A percentile compares a stretch with the other conserved stretches of the same genome.
phyloP scores from a whole-genome alignment of 768 basidiomycete genomes.

The Rhodosporidiobolus sp. region DNA sequence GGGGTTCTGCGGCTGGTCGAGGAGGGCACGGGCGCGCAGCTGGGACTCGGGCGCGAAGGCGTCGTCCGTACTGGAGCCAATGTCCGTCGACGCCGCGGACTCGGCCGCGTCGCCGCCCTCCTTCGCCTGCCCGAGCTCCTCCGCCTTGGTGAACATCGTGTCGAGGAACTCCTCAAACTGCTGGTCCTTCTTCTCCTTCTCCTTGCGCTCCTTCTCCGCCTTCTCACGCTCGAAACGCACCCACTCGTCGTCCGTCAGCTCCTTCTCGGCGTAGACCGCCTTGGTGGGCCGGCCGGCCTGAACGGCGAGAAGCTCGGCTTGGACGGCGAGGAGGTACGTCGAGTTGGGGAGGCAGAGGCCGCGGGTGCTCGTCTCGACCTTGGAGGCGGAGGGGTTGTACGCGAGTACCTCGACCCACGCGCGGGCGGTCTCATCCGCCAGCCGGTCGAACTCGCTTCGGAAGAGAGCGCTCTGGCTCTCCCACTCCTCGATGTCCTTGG shows the following conservation, averaged over 20 bases:
- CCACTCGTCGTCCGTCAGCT: background rate
- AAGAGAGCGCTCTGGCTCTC: background rate
- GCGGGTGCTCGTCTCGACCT: too few relatives aligned
- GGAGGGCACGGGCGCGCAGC: background rate
- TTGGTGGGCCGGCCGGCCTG: background rate
- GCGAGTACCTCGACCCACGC: background rate
- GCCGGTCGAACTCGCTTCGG: background rate
- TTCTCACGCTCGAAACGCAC: background rate
- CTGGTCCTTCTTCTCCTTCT: background rate
- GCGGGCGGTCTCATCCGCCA: background rate
- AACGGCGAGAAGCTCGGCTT: background rate
- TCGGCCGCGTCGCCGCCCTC: too few relatives aligned
- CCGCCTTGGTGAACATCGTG: background rate
- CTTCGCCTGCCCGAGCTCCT: background rate
- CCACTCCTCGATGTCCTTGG: background rate
- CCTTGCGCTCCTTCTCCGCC: too few relatives aligned
- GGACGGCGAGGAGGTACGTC: background rate
- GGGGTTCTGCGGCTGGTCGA: background rate
- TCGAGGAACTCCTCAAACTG: slow-evolving; percentile 8
- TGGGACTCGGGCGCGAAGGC: too few relatives aligned
- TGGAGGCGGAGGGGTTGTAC: background rate
- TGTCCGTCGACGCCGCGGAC: too few relatives aligned
- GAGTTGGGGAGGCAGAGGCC: too few relatives aligned
- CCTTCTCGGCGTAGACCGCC: background rate
- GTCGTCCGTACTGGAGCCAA: too few relatives aligned